A percentile compares a stretch with the other conserved stretches of the same genome.
Evolutionary conservation across 495 filamentous ascomycete genomes (phyloP).

Genomic region (Penicillium manginii): DNA sequence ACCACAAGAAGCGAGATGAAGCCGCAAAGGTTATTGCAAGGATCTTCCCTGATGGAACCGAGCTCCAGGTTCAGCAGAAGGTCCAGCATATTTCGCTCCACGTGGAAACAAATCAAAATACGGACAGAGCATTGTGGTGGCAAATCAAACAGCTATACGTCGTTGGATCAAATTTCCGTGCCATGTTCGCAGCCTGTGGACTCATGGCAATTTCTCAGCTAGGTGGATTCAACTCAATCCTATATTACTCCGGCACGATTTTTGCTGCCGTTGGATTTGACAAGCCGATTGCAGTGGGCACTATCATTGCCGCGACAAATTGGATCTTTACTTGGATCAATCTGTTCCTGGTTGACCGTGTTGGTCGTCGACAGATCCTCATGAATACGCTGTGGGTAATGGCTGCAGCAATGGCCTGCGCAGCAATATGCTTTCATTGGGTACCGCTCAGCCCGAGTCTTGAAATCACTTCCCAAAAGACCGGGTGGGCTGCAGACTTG

Average conservation of each 20-base stretch:
- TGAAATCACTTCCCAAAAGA: conserved; percentile 23
- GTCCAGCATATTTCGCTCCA: conserved; percentile 39
- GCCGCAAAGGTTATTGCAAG: conserved; percentile 36
- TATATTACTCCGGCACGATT: conserved; percentile 54
- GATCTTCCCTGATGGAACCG: conserved; percentile 42
- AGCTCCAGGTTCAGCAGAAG: conserved; percentile 42
- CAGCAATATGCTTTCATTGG: conserved; percentile 51
- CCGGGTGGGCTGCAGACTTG: conserved; percentile 40
- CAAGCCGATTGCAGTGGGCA: conserved; percentile 51
- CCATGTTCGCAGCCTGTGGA: conserved; percentile 23
- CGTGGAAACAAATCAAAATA: conserved; percentile 34
- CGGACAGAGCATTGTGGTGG: conserved; percentile 32
- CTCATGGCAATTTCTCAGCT: conserved; percentile 38
- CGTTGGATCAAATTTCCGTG: conserved; percentile 29
- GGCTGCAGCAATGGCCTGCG: conserved; percentile 40
- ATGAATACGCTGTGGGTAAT: conserved; percentile 48
- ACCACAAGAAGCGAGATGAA: conserved; percentile 42
- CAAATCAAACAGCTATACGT: conserved; percentile 53
- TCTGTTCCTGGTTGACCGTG: conserved; percentile 46
- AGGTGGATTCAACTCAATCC: conserved; percentile 48
- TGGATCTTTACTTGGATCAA: conserved; percentile 55
- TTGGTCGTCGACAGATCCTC: conserved; percentile 50
- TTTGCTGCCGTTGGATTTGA: conserved; percentile 55
- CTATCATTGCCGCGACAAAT: conserved; percentile 54
- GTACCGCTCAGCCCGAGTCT: conserved; percentile 50